A percentile compares a stretch with the other conserved stretches of the same genome.
Evolutionary conservation across 495 filamentous ascomycete species (phyloP).

Genomic region (Thermochaetoides thermophila): DNA sequence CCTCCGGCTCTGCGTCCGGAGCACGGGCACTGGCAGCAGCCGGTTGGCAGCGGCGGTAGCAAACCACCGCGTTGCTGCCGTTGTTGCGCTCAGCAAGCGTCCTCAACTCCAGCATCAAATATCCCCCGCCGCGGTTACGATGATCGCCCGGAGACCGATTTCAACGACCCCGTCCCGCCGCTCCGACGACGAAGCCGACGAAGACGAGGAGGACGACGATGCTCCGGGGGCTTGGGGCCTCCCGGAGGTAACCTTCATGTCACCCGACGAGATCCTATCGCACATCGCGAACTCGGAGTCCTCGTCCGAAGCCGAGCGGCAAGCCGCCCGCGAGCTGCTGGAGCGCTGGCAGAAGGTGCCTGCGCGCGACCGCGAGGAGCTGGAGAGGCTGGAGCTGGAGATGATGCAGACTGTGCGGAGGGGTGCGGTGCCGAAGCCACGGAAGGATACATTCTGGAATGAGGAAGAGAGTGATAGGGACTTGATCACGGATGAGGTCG

Average conservation of each 20-base stretch:
- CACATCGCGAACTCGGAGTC: conserved; percentile 3
- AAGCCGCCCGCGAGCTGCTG: conserved; percentile 2
- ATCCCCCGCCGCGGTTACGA: too few relatives aligned
- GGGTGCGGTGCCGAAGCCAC: conserved; percentile 3
- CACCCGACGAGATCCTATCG: conserved; percentile 9
- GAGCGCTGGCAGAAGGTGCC: conserved; percentile 8
- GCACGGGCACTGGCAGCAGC: too few relatives aligned
- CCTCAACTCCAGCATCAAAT: conserved; percentile 7
- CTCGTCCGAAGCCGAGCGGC: conserved; percentile 2
- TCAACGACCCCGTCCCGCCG: conserved; percentile 23
- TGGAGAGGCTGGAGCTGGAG: conserved; percentile 3
- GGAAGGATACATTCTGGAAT: conserved; percentile 21
- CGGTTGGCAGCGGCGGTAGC: too few relatives aligned
- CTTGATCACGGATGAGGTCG: conserved; percentile 23
- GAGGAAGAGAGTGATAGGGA: conserved; percentile 28
- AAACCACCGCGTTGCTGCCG: conserved; percentile 12
- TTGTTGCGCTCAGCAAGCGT: not conserved
- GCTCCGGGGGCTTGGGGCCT: conserved; percentile 2
- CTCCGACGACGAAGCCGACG: conserved; percentile 7
- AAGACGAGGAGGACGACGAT: conserved; percentile 1
- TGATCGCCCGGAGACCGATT: conserved; percentile 19
- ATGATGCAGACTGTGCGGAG: conserved; percentile 3
- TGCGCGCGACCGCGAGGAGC: conserved; percentile 4
- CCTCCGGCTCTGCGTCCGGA: conserved; percentile 32
- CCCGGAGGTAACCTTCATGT: too few relatives aligned